Percentiles rank a stretch among this genome's conserved stretches.
phyloP scores from a whole-genome alignment of 306 rosid genomes.

The Abrus precatorius region DNA sequence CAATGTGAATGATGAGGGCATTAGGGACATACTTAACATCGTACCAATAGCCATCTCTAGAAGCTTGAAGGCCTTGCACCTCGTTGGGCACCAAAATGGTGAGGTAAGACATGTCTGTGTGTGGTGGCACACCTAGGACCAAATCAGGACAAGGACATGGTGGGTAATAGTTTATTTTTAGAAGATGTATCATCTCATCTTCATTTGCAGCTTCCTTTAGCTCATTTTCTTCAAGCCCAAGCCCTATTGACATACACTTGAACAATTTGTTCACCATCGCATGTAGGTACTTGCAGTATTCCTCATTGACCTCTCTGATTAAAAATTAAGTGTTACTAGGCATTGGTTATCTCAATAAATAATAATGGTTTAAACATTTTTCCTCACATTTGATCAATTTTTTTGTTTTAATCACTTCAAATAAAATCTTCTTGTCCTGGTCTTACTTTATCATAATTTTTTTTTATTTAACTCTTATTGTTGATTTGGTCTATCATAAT shows the following conservation, averaged over 20 bases:
- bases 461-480: too few species aligned
- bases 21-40: conserved; percentile 76
- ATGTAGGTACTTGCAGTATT: conserved; percentile 59
- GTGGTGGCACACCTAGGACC: conserved; percentile 76
- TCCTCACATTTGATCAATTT: too few species aligned
- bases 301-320: conserved; percentile 70
- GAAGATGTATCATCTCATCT: conserved; percentile 61
- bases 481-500: too few species aligned
- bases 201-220: conserved; percentile 66
- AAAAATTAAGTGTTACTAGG: not conserved
- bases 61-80: conserved; percentile 86
- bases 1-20: conserved; percentile 80
- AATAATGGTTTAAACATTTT: too few species aligned
- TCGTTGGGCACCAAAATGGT: conserved; percentile 82
- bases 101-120: conserved; percentile 76
- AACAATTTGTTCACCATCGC: conserved; percentile 68
- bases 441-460: too few species aligned
- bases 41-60: conserved; percentile 70
- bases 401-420: too few species aligned
- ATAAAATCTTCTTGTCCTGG: too few species aligned
- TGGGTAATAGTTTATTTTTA: conserved; percentile 89
- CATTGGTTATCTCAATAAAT: too few species aligned
- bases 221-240: conserved; percentile 71
- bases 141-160: conserved; percentile 86
- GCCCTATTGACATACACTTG: conserved; percentile 59